Base-by-base conservation (phyloP, 805 yeast species). In the Cyberlindnera galapagoensis region DNA sequence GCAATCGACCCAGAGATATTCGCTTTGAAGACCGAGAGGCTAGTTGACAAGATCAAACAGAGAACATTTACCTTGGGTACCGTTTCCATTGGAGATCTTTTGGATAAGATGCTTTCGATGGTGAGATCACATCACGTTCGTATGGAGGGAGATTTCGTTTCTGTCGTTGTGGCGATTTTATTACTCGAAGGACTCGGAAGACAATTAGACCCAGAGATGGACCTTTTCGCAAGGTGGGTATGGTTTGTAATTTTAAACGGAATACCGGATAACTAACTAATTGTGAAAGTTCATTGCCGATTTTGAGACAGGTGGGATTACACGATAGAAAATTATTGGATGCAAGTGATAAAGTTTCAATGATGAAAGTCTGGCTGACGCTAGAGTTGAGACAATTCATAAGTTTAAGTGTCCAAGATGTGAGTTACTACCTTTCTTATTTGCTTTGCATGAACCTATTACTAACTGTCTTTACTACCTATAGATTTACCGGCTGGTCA, bases 111-210 rank as follows among this genome's bases (percentile, higher is more conserved):
- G 68, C 67, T 92, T 37, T 66, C 78, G 4, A 87, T 92, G 97
- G 97, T 92, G 13, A 66, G 97, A 40, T 63, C 67, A 9, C 98
- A 92, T 56, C 99, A 92, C 57, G 98, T 92, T 15, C 70, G 96
- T 51, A 83, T 92, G 95, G 99, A 92, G 52, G 94, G 95, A 6
- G 98, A 92, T 57, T 92, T 92, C 52, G 78, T 92, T 26, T 86
- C 95, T 19, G 95, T 92, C 16, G 81, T 92, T n/a, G 86, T 92
- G 20, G 95, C 97, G 1, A 87, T 92, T 16, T 60, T 92, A 34
- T 64, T 92, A 34, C 62, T 92, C 36, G 98, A 92, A 57, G 99
- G 99, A 9, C 82, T 92, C 33, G 97, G 98, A 14, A 69, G 97
- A 52, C 95, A 82, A 57, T 65, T 92, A 34, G 95, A 92, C 57